These are phyloP conservation scores for Penicillium digitatum DNA, from an alignment of 2,329 filamentous ascomycete genomes.

Conservation along the genomic window DNA sequence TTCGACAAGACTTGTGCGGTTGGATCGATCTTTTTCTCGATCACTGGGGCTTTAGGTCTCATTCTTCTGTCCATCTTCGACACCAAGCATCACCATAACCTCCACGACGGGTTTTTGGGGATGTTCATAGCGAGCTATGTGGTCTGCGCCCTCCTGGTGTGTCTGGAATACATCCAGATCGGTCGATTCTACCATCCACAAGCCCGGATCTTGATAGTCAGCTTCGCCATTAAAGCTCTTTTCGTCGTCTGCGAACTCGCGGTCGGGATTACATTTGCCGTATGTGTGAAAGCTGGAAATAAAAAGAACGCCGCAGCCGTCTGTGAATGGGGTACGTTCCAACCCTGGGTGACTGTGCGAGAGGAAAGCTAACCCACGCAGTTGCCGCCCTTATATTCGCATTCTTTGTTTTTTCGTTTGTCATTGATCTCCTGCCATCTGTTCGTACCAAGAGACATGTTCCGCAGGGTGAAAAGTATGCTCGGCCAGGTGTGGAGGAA, in stretches of 20 bases:
- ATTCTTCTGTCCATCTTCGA: constrained; percentile 9
- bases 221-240: constrained; percentile 3
- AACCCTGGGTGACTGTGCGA: not conserved
- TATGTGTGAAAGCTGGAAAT: not conserved
- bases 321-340: constrained; percentile 8
- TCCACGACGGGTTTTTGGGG: constrained; percentile 6
- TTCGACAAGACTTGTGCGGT: constrained; percentile 9
- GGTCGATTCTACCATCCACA: constrained; percentile 8
- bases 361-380: not conserved
- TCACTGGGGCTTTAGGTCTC: constrained; percentile 5
- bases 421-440: constrained; percentile 9
- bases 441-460: constrained; percentile 7
- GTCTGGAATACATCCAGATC: constrained; percentile 9
- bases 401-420: constrained; percentile 10
- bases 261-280: constrained; percentile 7
- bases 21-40: constrained; percentile 7
- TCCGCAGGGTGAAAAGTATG: constrained; percentile 11
- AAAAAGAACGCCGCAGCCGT: constrained; percentile 5
- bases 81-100: not conserved
- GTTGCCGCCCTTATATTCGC: constrained; percentile 8
- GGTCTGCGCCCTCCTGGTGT: constrained; percentile 7
- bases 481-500: not conserved
- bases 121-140: constrained; percentile 11
- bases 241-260: constrained; percentile 6
- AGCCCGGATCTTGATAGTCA: constrained; percentile 7